A percentile compares a stretch with the other conserved stretches of the same genome.
These are phyloP conservation scores for Monilinia laxa DNA, from an alignment of 2,329 filamentous ascomycete genomes.

Conservation along the genomic window DNA sequence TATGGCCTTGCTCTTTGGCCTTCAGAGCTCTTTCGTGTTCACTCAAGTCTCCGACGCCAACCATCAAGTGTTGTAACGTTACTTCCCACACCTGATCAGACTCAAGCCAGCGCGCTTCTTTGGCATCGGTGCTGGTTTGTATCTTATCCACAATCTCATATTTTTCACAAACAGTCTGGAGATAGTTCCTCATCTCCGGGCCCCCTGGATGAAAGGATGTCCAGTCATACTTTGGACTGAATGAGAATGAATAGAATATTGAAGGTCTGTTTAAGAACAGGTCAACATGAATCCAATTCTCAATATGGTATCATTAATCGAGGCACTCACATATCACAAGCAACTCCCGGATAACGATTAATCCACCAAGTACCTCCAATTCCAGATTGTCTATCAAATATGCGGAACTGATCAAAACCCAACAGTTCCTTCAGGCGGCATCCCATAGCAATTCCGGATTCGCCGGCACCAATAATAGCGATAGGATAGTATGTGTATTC, in stretches of 20 bases:
- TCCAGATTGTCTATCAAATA: slow-evolving; percentile 57
- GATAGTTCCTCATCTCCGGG: slow-evolving; percentile 57
- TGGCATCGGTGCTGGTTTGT: slow-evolving; percentile 57
- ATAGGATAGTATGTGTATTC: slow-evolving; percentile 45
- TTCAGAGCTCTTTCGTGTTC: slow-evolving; percentile 47
- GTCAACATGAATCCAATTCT: background rate
- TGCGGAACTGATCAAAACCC: slow-evolving; percentile 56
- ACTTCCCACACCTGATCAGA: slow-evolving; percentile 56
- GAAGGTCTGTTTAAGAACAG: slow-evolving; percentile 47
- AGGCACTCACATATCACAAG: slow-evolving; percentile 49
- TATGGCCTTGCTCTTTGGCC: slow-evolving; percentile 46
- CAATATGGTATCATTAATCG: background rate
- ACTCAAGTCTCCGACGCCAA: slow-evolving; percentile 55
- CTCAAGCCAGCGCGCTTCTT: slow-evolving; percentile 52
- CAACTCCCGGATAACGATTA: slow-evolving; percentile 56
- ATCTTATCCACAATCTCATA: slow-evolving; percentile 58
- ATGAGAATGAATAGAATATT: slow-evolving; percentile 58
- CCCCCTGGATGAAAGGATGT: slow-evolving; percentile 57
- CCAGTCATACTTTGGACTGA: slow-evolving; percentile 60
- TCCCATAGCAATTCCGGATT: slow-evolving; percentile 60
- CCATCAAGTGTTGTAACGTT: slow-evolving; percentile 49
- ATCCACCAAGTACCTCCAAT: slow-evolving; percentile 57
- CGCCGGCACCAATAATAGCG: slow-evolving; percentile 57
- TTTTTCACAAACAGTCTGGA: slow-evolving; percentile 53
- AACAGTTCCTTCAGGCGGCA: slow-evolving; percentile 54